phyloP scores from a whole-genome alignment of 805 yeast species.

The Yarrowia keelungensis region DNA sequence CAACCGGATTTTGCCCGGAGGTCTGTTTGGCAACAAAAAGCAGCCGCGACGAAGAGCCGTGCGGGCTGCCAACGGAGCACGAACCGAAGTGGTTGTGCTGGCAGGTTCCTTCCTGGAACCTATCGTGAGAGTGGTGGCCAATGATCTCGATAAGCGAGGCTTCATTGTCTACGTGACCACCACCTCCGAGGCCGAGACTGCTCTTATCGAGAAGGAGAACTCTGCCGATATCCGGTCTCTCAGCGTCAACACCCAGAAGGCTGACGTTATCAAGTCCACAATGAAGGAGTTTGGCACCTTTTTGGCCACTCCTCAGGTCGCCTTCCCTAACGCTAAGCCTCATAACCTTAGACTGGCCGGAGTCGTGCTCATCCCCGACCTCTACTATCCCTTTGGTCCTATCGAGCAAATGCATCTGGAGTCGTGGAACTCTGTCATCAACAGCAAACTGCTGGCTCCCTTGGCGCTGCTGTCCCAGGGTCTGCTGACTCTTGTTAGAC shows the following conservation, averaged over 20 bases:
- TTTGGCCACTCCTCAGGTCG: conserved; percentile 61
- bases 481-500: conserved; percentile 60
- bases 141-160: conserved; percentile 79
- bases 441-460: conserved; percentile 58
- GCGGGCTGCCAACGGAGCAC: conserved; percentile 69
- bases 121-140: conserved; percentile 68
- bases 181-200: conserved; percentile 64
- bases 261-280: conserved; percentile 55
- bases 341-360: conserved; percentile 67
- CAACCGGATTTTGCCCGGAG: conserved; percentile 36
- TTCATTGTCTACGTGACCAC: conserved; percentile 80
- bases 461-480: conserved; percentile 63
- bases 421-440: conserved; percentile 60
- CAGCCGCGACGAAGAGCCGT: conserved; percentile 61
- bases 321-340: conserved; percentile 64
- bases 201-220: conserved; percentile 57
- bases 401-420: conserved; percentile 60
- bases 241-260: conserved; percentile 57
- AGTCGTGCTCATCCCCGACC: conserved; percentile 72
- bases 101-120: conserved; percentile 82
- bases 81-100: conserved; percentile 75
- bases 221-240: conserved; percentile 74
- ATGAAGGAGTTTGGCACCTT: conserved; percentile 58
- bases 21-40: conserved; percentile 24
- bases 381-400: conserved; percentile 72